These are phyloP conservation scores for Amaranthus cruentus DNA, from an alignment of 148 eudicot species.

Conservation along the genomic window DNA sequence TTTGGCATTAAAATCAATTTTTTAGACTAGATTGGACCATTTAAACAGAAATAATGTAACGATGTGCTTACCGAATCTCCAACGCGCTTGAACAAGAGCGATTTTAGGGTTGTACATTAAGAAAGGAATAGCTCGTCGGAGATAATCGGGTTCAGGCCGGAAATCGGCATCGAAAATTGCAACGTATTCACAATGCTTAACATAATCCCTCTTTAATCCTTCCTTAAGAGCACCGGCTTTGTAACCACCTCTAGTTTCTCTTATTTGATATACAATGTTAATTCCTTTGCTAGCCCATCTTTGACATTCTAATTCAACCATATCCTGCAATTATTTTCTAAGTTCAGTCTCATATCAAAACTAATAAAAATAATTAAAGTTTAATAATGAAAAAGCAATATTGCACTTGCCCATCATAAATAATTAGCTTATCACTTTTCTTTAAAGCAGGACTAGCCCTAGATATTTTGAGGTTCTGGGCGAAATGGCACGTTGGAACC, in stretches of 20 bases:
- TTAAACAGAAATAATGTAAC: no score
- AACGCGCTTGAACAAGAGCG: constrained; percentile 83
- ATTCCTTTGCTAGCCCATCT: constrained; percentile 86
- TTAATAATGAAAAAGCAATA: not conserved
- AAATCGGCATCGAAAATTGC: constrained; percentile 92
- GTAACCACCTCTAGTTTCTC: constrained; percentile 76
- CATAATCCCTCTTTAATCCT: constrained; percentile 67
- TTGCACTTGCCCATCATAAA: not conserved
- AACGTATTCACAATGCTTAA: constrained; percentile 72
- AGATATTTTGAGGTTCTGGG: no score
- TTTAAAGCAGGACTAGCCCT: no score
- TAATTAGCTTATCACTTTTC: not conserved
- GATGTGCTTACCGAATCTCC: constrained; percentile 74
- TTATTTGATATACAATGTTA: constrained; percentile 69
- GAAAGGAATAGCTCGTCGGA: constrained; percentile 65
- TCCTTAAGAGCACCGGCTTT: constrained; percentile 93
- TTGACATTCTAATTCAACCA: constrained; percentile 76
- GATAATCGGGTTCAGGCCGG: constrained; percentile 78
- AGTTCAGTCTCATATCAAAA: no score
- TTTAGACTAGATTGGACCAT: no score
- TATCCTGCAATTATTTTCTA: constrained; percentile 35
- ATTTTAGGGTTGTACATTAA: constrained; percentile 60
- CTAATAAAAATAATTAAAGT: no score
- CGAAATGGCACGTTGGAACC: no score
- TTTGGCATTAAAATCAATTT: no score